Evolutionary conservation across 2,329 filamentous ascomycete genomes (phyloP).

Genomic region (Pyricularia grisea): DNA sequence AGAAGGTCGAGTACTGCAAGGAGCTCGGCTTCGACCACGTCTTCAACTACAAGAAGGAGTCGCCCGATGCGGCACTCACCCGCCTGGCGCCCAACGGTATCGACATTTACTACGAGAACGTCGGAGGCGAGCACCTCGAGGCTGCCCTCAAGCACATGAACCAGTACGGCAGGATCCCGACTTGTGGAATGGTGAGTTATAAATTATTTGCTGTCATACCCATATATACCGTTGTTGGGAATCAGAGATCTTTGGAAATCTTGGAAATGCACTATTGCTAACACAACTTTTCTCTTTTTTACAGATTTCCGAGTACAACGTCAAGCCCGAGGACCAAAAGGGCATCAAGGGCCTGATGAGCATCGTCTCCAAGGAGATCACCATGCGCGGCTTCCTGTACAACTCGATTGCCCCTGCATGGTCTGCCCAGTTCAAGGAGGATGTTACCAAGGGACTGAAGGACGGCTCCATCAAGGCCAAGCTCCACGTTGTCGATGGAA

Average conservation of each 20-base stretch:
- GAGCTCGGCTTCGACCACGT: conserved; percentile 47
- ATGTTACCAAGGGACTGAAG: conserved; percentile 64
- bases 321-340: conserved; percentile 40
- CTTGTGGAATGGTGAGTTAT: conserved; percentile 52
- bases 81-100: conserved; percentile 68
- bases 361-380: conserved; percentile 59
- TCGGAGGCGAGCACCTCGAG: conserved; percentile 42
- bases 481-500: conserved; percentile 60
- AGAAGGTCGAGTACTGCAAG: conserved; percentile 63
- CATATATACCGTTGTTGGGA: too few species aligned
- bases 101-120: conserved; percentile 55
- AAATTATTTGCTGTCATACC: too few species aligned
- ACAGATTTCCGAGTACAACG: conserved; percentile 69
- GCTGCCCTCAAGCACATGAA: conserved; percentile 41
- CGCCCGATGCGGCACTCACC: conserved; percentile 54
- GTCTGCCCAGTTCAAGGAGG: conserved; percentile 62
- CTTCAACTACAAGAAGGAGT: conserved; percentile 87
- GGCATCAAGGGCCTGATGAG: conserved; percentile 57
- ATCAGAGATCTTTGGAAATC: too few species aligned
- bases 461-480: conserved; percentile 68
- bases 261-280: conserved; percentile 11
- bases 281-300: conserved; percentile 16
- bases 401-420: conserved; percentile 57
- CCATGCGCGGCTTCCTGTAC: conserved; percentile 70
- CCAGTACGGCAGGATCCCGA: conserved; percentile 52